phyloP scores from a whole-genome alignment of 257 asterid genomes.

The Nicotiana benthamiana region DNA sequence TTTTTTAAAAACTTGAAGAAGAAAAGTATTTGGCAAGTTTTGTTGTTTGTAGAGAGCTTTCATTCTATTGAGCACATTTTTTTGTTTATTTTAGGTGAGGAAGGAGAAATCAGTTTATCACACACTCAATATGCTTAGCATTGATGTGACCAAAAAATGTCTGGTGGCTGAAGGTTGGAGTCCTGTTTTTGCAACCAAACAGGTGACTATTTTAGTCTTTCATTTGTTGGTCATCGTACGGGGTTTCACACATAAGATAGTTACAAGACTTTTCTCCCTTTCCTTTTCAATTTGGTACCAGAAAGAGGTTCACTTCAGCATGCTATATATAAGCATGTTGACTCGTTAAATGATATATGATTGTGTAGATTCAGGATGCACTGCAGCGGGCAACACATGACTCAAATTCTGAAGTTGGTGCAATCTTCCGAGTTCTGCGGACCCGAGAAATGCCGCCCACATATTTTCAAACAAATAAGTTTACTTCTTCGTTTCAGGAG shows the following conservation, averaged over 20 bases:
- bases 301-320: neutral
- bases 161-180: slow-evolving; percentile 99
- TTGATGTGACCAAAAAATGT: slow-evolving; percentile 93
- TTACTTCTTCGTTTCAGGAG: slow-evolving; percentile 83
- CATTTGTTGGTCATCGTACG: neutral
- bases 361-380: slow-evolving; percentile 74
- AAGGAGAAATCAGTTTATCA: slow-evolving; percentile 93
- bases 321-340: neutral
- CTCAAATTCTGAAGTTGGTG: slow-evolving; percentile 89
- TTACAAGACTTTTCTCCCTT: neutral
- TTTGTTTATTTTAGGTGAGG: slow-evolving; percentile 46
- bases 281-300: neutral
- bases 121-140: slow-evolving; percentile 96
- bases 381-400: slow-evolving; percentile 68
- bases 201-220: slow-evolving; percentile 36
- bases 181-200: slow-evolving; percentile 84
- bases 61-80: neutral
- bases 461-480: slow-evolving; percentile 80
- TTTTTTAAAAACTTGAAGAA: neutral
- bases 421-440: slow-evolving; percentile 76
- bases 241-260: neutral
- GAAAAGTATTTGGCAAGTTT: neutral
- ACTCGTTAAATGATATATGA: slow-evolving; percentile 2
- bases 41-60: neutral
- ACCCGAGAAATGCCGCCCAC: slow-evolving; percentile 97